Conservation (phyloP, 1,139 yeast species). For the Candida glucosophila region DNA sequence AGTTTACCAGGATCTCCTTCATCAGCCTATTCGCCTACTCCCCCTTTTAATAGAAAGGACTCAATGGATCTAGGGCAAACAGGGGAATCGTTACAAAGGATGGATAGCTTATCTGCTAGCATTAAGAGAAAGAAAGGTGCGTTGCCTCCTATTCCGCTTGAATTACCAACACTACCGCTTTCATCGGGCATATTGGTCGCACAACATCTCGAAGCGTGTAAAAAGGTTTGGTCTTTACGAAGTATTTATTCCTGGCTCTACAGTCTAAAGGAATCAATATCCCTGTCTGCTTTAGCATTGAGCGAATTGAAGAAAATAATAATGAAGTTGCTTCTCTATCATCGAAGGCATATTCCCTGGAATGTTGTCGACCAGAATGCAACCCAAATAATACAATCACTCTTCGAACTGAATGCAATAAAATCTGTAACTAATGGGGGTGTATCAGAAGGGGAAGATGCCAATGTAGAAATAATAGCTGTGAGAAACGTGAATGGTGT, state of each 20-base stretch:
- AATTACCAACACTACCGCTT: constrained; percentile 52
- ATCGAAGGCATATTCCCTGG: constrained; percentile 43
- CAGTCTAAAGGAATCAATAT: constrained; percentile 41
- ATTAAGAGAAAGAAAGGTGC: constrained; percentile 14
- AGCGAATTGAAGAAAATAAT: constrained; percentile 46
- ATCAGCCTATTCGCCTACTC: background rate
- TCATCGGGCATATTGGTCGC: constrained; percentile 41
- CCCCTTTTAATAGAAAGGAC: background rate
- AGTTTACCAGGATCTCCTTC: constrained; percentile 33
- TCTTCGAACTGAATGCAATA: constrained; percentile 41
- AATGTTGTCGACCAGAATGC: constrained; percentile 52
- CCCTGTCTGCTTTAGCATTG: constrained; percentile 41
- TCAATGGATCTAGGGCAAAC: no score
- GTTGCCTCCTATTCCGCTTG: constrained; percentile 45
- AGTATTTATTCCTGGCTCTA: constrained; percentile 44
- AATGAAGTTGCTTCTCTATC: constrained; percentile 41
- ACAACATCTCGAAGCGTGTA: constrained; percentile 36
- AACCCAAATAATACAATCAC: constrained; percentile 40
- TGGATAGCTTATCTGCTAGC: no score
- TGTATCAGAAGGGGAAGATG: no score
- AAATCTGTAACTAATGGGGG: no score
- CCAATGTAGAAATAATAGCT: no score
- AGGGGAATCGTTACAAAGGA: no score
- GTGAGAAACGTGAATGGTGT: constrained; percentile 32
- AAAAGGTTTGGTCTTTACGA: constrained; percentile 28